Percentiles rank a stretch among this genome's conserved stretches.
These are phyloP conservation scores for Solanum verrucosum DNA, from an alignment of 257 asterid genomes.

Conservation along the genomic window DNA sequence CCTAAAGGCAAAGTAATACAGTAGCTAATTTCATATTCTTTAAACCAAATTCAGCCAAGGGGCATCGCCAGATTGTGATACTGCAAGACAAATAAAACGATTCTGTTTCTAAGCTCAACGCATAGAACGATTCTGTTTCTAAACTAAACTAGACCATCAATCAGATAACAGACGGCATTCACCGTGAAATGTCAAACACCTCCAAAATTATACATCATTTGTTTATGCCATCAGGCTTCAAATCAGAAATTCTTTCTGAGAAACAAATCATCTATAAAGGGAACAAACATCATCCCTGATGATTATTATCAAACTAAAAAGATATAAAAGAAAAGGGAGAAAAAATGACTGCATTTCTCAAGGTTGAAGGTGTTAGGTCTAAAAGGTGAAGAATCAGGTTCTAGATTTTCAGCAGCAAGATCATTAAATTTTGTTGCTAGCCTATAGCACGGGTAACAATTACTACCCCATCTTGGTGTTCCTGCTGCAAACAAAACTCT, in stretches of 20 bases:
- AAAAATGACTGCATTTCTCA: not conserved
- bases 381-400: not conserved
- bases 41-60: not conserved
- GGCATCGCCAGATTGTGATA: not conserved
- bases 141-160: not conserved
- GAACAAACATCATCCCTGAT: not conserved
- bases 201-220: not conserved
- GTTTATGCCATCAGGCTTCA: not conserved
- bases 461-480: not conserved
- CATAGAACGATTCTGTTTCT: not conserved
- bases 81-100: not conserved
- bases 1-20: not conserved
- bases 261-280: not conserved
- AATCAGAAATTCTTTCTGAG: not conserved
- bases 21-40: not conserved
- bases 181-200: not conserved
- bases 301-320: constrained; percentile 1
- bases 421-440: not conserved
- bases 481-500: not conserved
- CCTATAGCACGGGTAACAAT: not conserved
- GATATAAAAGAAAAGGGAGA: not conserved
- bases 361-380: not conserved
- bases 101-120: not conserved
- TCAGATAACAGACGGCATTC: not conserved
- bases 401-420: not conserved